These are phyloP conservation scores for Lentinula boryana DNA, from an alignment of 768 basidiomycete genomes.

Conservation along the genomic window DNA sequence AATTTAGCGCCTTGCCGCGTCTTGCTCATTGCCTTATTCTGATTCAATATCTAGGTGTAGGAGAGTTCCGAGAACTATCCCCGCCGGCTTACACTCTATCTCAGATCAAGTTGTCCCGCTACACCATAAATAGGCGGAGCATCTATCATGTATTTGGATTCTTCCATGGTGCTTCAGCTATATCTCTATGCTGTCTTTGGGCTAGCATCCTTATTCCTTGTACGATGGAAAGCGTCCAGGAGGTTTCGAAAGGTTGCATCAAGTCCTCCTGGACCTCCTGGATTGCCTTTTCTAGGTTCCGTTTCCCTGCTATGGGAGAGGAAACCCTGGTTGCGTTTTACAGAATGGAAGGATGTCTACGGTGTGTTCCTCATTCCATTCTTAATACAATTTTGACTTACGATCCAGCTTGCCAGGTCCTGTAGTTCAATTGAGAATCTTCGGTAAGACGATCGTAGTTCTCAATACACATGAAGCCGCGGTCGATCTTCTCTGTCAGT, in stretches of 20 bases:
- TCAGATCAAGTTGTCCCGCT: background rate
- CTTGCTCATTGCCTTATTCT: background rate
- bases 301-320: slow-evolving; percentile 13
- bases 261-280: slow-evolving; percentile 15
- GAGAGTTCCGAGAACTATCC: background rate
- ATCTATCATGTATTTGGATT: too few species aligned
- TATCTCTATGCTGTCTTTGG: background rate
- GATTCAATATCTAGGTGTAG: background rate
- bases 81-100: background rate
- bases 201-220: background rate
- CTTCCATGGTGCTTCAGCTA: background rate
- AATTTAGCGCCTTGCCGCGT: too few species aligned
- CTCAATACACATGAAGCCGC: slow-evolving; percentile 22
- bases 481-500: slow-evolving; percentile 18
- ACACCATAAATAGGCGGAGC: background rate
- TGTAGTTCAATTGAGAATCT: slow-evolving; percentile 9
- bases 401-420: background rate
- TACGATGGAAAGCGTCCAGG: background rate
- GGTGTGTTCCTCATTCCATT: slow-evolving; percentile 6
- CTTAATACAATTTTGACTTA: background rate
- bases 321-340: slow-evolving; percentile 11
- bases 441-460: slow-evolving; percentile 16
- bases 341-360: slow-evolving; percentile 12
- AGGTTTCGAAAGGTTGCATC: background rate
- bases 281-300: slow-evolving; percentile 17